A percentile compares a stretch with the other conserved stretches of the same genome.
Evolutionary conservation across 1,139 yeast genomes (phyloP).

Genomic region (Taphrina deformans): DNA sequence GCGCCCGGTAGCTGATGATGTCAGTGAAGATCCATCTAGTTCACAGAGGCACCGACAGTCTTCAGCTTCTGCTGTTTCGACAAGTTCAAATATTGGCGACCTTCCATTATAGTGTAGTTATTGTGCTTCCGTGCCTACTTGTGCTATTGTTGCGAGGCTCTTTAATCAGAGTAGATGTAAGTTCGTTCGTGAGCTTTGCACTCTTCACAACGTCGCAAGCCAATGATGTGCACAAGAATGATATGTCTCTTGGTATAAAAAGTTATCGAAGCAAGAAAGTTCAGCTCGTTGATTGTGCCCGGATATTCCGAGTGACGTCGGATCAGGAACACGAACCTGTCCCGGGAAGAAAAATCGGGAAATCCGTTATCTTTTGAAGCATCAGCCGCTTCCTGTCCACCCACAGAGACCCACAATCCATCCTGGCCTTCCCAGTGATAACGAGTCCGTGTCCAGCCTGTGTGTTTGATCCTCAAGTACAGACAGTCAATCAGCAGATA

Average conservation of each 20-base stretch:
- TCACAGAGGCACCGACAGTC: neutral
- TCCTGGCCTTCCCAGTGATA: neutral
- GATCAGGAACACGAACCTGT: neutral
- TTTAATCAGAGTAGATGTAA: no score
- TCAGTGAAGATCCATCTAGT: neutral
- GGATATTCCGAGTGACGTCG: neutral
- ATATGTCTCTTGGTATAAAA: no score
- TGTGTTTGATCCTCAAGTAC: no score
- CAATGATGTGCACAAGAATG: no score
- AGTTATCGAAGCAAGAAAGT: neutral
- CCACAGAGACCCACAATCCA: neutral
- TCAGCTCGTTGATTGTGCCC: neutral
- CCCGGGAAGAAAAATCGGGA: neutral
- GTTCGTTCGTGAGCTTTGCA: no score
- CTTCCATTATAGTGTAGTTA: conserved; percentile 14
- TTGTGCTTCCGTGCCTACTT: neutral
- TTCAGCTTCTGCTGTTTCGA: conserved; percentile 27
- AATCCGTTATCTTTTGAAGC: neutral
- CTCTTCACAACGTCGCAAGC: no score
- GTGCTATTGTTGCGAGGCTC: no score
- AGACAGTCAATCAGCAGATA: no score
- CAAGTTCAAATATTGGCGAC: conserved; percentile 26
- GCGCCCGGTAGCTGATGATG: conserved; percentile 68
- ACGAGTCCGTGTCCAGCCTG: no score
- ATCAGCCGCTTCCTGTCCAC: neutral